Conservation (phyloP, 768 basidiomycete species). For the Trametes gibbosa region DNA sequence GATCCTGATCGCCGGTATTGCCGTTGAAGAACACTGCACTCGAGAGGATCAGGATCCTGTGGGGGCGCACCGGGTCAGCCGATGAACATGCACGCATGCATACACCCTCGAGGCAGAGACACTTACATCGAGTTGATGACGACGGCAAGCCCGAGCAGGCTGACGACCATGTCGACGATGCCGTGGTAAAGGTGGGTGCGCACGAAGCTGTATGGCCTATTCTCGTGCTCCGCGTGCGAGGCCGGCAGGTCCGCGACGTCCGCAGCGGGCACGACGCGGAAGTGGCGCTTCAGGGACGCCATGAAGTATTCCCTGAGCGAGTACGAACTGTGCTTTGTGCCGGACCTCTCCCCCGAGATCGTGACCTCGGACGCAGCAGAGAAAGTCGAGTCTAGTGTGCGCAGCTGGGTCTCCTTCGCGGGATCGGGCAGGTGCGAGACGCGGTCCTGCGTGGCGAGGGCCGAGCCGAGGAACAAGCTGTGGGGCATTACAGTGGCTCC, state of each 20-base stretch:
- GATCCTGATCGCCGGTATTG: constrained; percentile 38
- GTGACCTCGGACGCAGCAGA: constrained; percentile 9
- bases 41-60: constrained; percentile 78
- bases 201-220: constrained; percentile 36
- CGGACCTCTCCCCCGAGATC: constrained; percentile 24
- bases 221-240: constrained; percentile 39
- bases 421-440: constrained; percentile 34
- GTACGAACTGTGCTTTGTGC: constrained; percentile 14
- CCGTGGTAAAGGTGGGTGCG: constrained; percentile 41
- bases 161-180: constrained; percentile 47
- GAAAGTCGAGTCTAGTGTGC: neutral
- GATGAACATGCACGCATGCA: neutral
- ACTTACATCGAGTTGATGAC: constrained; percentile 81
- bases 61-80: neutral
- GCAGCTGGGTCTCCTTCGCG: neutral
- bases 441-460: constrained; percentile 81
- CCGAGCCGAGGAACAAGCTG: constrained; percentile 85
- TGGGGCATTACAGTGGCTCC: constrained; percentile 94
- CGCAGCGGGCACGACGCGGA: constrained; percentile 27
- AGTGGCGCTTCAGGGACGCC: constrained; percentile 11
- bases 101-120: too few relatives aligned
- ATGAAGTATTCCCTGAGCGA: constrained; percentile 3
- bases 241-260: constrained; percentile 34
- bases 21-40: constrained; percentile 76
- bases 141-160: constrained; percentile 81